A percentile compares a stretch with the other conserved stretches of the same genome.
phyloP scores from a whole-genome alignment of 306 rosid genomes.

The Herpetospermum pedunculosum region DNA sequence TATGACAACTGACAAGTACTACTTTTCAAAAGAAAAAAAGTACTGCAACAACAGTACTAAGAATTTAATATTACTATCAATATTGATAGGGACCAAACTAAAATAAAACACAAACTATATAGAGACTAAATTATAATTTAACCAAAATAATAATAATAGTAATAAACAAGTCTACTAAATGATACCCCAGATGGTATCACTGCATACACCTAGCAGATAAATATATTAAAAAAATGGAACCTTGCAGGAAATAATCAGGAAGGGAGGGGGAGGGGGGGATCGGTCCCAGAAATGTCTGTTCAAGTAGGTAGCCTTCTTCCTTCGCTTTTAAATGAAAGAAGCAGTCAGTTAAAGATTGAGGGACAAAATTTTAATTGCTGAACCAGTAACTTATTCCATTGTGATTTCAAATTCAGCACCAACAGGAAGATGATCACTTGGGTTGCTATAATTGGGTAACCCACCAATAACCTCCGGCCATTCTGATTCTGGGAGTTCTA shows the following conservation, averaged over 20 bases:
- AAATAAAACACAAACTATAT: background rate
- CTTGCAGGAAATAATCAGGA: background rate
- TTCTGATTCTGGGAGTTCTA: constrained; percentile 60
- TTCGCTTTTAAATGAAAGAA: background rate
- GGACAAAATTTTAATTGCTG: background rate
- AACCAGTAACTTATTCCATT: constrained; percentile 17
- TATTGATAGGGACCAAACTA: background rate
- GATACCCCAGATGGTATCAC: background rate
- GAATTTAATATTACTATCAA: background rate
- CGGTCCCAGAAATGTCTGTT: background rate
- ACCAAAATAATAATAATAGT: background rate
- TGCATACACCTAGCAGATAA: background rate
- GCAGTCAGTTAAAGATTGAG: background rate
- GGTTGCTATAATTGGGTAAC: constrained; percentile 60
- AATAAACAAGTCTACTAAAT: background rate
- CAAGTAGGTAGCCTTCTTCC: background rate
- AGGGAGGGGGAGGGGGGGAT: background rate
- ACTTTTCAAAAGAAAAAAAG: background rate
- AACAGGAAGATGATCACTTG: constrained; percentile 90
- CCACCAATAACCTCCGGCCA: constrained; percentile 65
- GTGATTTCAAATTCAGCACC: constrained; percentile 67
- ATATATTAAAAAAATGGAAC: background rate
- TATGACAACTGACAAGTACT: no score
- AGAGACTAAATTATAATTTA: background rate
- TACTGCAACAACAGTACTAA: no score